Evolutionary conservation across 139 green algal genomes (phyloP), one percentile per base, ranked within the genome.

Genomic region (Trebouxia sp.): DNA sequence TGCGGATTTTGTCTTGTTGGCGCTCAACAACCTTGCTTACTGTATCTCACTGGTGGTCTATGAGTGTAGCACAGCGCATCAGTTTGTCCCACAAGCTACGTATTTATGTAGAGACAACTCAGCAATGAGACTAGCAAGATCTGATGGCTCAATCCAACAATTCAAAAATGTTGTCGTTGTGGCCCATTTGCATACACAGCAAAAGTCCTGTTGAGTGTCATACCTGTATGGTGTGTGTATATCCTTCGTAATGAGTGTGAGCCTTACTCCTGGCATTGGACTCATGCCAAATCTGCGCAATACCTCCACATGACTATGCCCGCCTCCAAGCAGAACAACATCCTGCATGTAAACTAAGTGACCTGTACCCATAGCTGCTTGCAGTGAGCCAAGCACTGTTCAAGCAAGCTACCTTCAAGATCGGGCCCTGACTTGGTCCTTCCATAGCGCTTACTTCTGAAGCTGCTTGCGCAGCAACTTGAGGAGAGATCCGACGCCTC

Each of bases 161-260:
- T n/a, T n/a, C n/a, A n/a, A n/a, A n/a, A n/a, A n/a, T n/a, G n/a
- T n/a, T 65, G 51, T 24, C 28, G 17, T n/a, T 58, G 50, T 65
- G 10, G 20, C 10, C 26, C 22, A 35, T 28, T 20, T 24, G 24
- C 26, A 37, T 65, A 26, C 6, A 30, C n/a, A 35, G 0, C 5
- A 1, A 35, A 30, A 37, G 12, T 65, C 55, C 17, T 65, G 55
- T 26, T 69, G 62, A 14, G 20, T 5, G 20, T n/a, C 32, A 24
- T 67, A 93, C 90, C 90, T 97, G 92, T 99, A 99, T 2, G 96
- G 95, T 12, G 96, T 98, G 74, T 94, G 87, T 11, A 97, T 70
- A 66, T 94, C 88, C 0, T 88, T 80, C 3, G 94, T 95, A 12
- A 99, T 78, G 0, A 99, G 84, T 12, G 96, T 99, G 1, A 99